Evolutionary conservation across 1,284 basidiomycete species (phyloP), one percentile per base, ranked within the genome.

Genomic region (Termitomyces sp.): DNA sequence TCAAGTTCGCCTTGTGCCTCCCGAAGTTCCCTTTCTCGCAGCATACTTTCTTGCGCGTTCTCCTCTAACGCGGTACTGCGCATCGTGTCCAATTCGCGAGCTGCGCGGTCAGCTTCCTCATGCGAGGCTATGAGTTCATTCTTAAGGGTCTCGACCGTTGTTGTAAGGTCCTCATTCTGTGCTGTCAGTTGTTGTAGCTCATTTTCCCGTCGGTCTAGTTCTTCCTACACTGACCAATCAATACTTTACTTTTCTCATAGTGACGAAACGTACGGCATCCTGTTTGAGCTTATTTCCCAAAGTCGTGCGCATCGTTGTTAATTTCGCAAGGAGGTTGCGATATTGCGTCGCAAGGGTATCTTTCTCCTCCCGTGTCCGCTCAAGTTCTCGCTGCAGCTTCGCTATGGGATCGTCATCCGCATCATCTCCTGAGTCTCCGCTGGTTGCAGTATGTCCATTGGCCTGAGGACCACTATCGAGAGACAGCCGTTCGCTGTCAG

Each of bases 221-320:
- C 94, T 84, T 97, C 94, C 93, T 97, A 75, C 60, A 53, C 55
- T n/a, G n/a, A 43, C 57, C 52, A 57, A 53, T 53, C 52, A 57
- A 49, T 47, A 83, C 21, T 43, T n/a, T 5, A 26, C 9, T 24
- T 11, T 16, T 5, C 19, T 18, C 5, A 21, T 50, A 14, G n/a
- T 28, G 18, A 26, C 6, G 30, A 21, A 50, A 38, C 91, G 67
- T 73, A 97, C 95, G 60, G 97, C 96, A 72, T 99, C 97, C 69
- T 97, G 92, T 67, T 90, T 86, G 52, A 99, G 76, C 68, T 98
- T 96, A 64, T 94, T 95, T 37, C 94, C 94, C 24, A 99, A 77
- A 4, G 91, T 92, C 26, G 86, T 91, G 13, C 95, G 83, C 94
- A 99, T 98, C 33, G 86, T 83, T 2, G 91, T 93, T 45, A 99